Percentiles rank a stretch among this genome's conserved stretches.
These are phyloP conservation scores for Trifolium subterraneum DNA, from an alignment of 306 rosid genomes.

Conservation along the genomic window DNA sequence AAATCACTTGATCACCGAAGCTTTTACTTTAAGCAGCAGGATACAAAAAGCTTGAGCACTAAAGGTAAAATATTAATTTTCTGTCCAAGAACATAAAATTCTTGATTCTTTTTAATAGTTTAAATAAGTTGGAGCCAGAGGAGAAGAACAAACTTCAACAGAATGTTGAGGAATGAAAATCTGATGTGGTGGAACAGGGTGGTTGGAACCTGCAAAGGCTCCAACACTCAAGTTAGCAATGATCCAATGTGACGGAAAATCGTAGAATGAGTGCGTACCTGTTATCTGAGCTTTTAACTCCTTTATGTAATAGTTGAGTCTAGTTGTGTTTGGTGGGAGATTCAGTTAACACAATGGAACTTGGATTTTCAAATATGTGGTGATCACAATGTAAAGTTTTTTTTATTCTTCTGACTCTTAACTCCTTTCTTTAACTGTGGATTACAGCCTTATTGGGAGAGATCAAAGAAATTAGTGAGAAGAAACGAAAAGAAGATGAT, in stretches of 20 bases:
- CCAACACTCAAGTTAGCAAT: background rate
- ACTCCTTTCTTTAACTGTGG: conserved; percentile 38
- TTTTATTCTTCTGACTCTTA: conserved; percentile 15
- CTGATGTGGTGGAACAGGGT: background rate
- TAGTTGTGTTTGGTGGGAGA: background rate
- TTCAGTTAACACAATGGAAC: background rate
- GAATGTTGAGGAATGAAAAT: background rate
- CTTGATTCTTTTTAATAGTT: conserved; percentile 9
- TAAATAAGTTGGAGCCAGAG: background rate
- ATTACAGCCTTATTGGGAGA: conserved; percentile 86
- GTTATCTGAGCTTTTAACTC: background rate
- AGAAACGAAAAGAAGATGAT: conserved; percentile 89
- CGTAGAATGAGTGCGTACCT: background rate
- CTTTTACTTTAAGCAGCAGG: conserved; percentile 99
- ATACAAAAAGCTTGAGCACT: conserved; percentile 86
- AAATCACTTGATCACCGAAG: conserved; percentile 98
- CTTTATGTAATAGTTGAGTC: background rate
- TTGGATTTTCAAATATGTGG: conserved; percentile 10
- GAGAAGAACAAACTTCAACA: background rate
- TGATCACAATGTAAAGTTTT: background rate
- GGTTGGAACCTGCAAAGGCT: background rate
- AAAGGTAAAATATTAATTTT: conserved; percentile 66
- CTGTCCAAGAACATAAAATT: conserved; percentile 27
- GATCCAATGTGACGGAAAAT: background rate
- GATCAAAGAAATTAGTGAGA: conserved; percentile 95